phyloP scores from a whole-genome alignment of 2,329 filamentous ascomycete genomes.

The Amphichorda felina region DNA sequence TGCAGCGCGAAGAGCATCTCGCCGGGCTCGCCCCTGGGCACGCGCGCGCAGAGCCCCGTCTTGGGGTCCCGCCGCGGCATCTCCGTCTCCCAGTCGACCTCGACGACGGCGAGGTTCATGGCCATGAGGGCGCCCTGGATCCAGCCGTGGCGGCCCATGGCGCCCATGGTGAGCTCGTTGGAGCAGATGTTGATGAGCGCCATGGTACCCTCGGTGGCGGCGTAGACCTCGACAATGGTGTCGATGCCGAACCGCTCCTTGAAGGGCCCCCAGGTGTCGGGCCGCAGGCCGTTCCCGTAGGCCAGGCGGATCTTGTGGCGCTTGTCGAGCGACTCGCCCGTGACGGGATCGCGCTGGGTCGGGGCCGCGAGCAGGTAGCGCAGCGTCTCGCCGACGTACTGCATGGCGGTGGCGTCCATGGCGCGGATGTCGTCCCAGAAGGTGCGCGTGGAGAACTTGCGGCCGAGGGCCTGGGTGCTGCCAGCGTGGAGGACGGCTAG shows the following conservation, averaged over 20 bases:
- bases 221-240: conserved; percentile 70
- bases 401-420: conserved; percentile 61
- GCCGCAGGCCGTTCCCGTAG: conserved; percentile 76
- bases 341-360: conserved; percentile 46
- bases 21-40: conserved; percentile 51
- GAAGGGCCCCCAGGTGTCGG: conserved; percentile 77
- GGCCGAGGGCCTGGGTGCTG: conserved; percentile 58
- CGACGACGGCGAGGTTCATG: conserved; percentile 43
- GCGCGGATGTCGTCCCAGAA: conserved; percentile 71
- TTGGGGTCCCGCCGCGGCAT: conserved; percentile 52
- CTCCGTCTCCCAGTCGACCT: conserved; percentile 61
- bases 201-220: conserved; percentile 59
- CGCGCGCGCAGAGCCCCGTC: conserved; percentile 56
- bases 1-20: conserved; percentile 68
- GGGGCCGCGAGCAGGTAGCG: conserved; percentile 67
- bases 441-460: conserved; percentile 63
- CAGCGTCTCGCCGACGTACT: conserved; percentile 83
- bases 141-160: conserved; percentile 61
- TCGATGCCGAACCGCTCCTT: conserved; percentile 69
- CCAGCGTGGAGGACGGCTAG: conserved; percentile 46
- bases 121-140: conserved; percentile 45
- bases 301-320: conserved; percentile 63
- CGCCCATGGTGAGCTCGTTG: conserved; percentile 64
- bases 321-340: conserved; percentile 57
- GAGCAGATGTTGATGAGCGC: conserved; percentile 61